Evolutionary conservation across 495 filamentous ascomycete genomes (phyloP).

Genomic region (Chaetomidium leptoderma): DNA sequence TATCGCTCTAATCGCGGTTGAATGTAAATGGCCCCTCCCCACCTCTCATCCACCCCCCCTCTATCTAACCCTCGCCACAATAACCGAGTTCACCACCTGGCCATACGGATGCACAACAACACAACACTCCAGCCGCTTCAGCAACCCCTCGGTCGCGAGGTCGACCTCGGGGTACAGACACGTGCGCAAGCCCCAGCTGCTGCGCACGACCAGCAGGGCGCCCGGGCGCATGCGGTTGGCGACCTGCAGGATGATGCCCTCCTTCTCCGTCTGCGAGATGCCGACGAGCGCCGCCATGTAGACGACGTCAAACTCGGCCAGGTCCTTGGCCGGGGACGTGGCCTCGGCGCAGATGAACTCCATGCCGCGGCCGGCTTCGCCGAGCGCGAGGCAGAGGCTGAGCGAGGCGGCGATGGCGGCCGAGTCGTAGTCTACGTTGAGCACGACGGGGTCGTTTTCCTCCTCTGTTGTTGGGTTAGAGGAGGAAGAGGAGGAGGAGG

Average conservation of each 20-base stretch:
- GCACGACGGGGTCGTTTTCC: conserved; percentile 4
- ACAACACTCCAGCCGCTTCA: conserved; percentile 22
- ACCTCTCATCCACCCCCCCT: background rate
- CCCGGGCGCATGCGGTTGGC: conserved; percentile 23
- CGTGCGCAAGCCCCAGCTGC: conserved; percentile 26
- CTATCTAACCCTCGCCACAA: conserved; percentile 26
- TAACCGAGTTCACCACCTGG: conserved; percentile 32
- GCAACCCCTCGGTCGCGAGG: conserved; percentile 19
- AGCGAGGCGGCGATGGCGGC: conserved; percentile 24
- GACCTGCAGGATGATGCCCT: conserved; percentile 25
- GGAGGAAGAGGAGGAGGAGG: background rate
- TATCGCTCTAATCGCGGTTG: background rate
- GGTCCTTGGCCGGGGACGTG: conserved; percentile 6
- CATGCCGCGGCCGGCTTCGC: conserved; percentile 24
- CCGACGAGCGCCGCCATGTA: conserved; percentile 34
- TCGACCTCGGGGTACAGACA: conserved; percentile 33
- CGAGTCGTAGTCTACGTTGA: conserved; percentile 26
- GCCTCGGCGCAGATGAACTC: conserved; percentile 29
- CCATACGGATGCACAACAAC: conserved; percentile 29
- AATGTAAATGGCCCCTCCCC: too few species aligned
- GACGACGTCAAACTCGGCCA: conserved; percentile 30
- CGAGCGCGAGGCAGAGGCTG: conserved; percentile 16
- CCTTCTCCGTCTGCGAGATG: conserved; percentile 26
- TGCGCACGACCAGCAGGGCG: conserved; percentile 27
- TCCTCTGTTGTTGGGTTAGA: background rate